Evolutionary conservation across 148 eudicot species (phyloP).

Genomic region (Diospyros lotus): DNA sequence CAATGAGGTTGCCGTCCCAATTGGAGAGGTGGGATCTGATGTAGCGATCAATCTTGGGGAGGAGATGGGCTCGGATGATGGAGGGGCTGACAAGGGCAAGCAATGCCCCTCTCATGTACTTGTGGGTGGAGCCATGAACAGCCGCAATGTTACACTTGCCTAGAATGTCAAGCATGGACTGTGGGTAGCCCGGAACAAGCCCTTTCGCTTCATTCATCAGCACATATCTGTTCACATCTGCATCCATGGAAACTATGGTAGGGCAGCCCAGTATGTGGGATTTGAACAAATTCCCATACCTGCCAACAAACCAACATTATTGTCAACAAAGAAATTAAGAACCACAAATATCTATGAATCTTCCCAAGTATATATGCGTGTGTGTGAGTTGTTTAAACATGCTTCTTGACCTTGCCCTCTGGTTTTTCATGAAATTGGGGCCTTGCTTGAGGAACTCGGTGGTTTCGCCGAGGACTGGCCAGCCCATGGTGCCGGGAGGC

Average conservation of each 20-base stretch:
- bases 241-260: conserved; percentile 74
- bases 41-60: conserved; percentile 45
- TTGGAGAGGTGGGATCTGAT: conserved; percentile 45
- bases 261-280: conserved; percentile 78
- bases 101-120: conserved; percentile 59
- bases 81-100: conserved; percentile 50
- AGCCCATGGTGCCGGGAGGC: conserved; percentile 90
- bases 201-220: conserved; percentile 79
- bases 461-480: conserved; percentile 82
- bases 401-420: conserved; percentile 54
- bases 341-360: too few species aligned
- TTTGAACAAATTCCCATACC: conserved; percentile 75
- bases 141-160: conserved; percentile 73
- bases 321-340: neutral
- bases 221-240: conserved; percentile 61
- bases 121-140: conserved; percentile 64
- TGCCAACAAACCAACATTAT: conserved; percentile 6
- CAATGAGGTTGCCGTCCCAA: conserved; percentile 46
- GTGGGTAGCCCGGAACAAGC: conserved; percentile 79
- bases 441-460: conserved; percentile 62
- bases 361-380: too few species aligned
- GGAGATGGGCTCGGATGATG: conserved; percentile 42
- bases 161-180: conserved; percentile 60
- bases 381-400: neutral
- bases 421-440: conserved; percentile 59